Evolutionary conservation across 2,329 filamentous ascomycete genomes (phyloP), one percentile per base, ranked within the genome.

Genomic region (Hypoxylon sp.): DNA sequence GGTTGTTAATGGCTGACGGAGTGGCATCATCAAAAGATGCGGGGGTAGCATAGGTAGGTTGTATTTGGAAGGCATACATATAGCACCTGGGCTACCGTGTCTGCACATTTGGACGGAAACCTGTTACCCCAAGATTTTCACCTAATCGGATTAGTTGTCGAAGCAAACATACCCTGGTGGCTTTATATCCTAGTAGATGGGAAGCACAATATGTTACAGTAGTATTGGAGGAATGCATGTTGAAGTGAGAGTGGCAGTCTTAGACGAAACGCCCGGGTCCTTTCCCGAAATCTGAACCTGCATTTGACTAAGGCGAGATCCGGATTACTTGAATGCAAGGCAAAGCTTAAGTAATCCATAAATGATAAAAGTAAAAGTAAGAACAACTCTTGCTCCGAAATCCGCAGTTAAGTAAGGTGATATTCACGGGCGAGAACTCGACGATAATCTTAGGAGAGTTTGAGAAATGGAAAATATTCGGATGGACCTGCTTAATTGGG

Each of bases 401-500:
- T 19, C 36, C 43, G 45, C 55, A 58, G 41, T 17, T 5, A 3
- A 23, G 43, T 45, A 14, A 45, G 36, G 19, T 60, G 34, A 45
- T 45, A 23, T 43, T 45, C 13, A 10, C n/a, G 43, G 43, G 19
- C 23, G 25, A 36, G 43, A 41, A 38, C n/a, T 49, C 23, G 55
- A 48, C 19, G n/a, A 10, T 19, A 11, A 25, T 56, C n/a, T 17
- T 19, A 55, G 21, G 19, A 17, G 9, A 34, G 28, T 7, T 52
- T 41, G 7, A 17, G 41, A 50, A 30, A 23, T n/a, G 14, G 56
- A 51, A 51, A 17, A 34, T n/a, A 17, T 64, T 38, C 48, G 66
- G 64, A 51, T 70, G 68, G 68, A 70, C 68, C 59, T 70, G 43
- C 63, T 56, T 56, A 19, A 49, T 63, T 60, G n/a, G 65, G 68